A percentile compares a stretch with the other conserved stretches of the same genome.
phyloP scores from a whole-genome alignment of 495 filamentous ascomycete species.

The Trichoderma erinaceum region DNA sequence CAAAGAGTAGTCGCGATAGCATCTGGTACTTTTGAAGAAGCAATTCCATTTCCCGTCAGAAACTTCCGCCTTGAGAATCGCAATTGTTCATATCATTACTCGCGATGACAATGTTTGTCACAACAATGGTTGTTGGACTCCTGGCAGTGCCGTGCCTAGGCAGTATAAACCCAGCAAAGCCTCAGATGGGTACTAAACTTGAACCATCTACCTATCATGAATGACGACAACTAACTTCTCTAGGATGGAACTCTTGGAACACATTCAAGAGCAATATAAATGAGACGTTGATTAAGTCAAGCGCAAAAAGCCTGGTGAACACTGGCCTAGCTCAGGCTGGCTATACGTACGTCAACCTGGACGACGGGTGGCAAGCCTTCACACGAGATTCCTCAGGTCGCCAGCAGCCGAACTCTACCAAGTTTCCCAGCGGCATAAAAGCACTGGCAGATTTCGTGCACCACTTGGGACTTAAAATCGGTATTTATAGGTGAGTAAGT shows the following conservation, averaged over 20 bases:
- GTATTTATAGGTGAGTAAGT: constrained; percentile 27
- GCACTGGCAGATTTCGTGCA: constrained; percentile 28
- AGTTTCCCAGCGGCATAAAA: constrained; percentile 30
- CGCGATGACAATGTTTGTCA: neutral
- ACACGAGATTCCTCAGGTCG: constrained; percentile 20
- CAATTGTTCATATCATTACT: neutral
- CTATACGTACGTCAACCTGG: constrained; percentile 29
- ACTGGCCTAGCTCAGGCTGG: constrained; percentile 26
- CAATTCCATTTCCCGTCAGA: neutral
- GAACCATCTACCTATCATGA: neutral
- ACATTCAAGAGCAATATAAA: constrained; percentile 24
- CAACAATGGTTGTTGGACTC: neutral
- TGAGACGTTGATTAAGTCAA: constrained; percentile 21
- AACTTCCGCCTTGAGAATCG: neutral
- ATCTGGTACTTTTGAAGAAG: neutral
- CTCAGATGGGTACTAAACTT: too few relatives aligned
- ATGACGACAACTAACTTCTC: neutral
- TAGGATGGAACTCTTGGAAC: constrained; percentile 24
- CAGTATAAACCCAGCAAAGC: constrained; percentile 19
- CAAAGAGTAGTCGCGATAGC: neutral
- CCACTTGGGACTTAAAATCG: constrained; percentile 26
- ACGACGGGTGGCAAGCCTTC: constrained; percentile 25
- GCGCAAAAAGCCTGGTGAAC: constrained; percentile 22
- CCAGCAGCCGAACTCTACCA: constrained; percentile 24
- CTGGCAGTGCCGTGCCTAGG: constrained; percentile 14